Percentiles rank a stretch among this genome's conserved stretches.
Evolutionary conservation across 169 alveolate genomes (phyloP).

Genomic region (Plasmodium relictum): DNA sequence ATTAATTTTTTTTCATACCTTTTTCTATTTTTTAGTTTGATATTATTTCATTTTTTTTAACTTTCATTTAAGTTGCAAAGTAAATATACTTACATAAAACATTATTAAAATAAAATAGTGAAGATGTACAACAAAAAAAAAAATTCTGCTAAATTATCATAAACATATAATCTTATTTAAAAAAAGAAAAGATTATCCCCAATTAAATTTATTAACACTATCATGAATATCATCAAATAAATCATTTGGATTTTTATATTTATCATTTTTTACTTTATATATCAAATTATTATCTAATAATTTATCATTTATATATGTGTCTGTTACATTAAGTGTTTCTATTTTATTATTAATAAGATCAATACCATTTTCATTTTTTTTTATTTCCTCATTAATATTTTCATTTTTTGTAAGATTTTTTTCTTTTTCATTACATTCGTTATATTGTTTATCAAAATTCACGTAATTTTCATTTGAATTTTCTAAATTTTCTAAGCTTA

Average conservation of each 20-base stretch:
- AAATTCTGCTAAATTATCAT: no score
- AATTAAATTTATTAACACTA: constrained; percentile 67
- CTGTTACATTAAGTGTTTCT: constrained; percentile 42
- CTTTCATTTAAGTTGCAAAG: no score
- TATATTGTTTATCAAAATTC: background rate
- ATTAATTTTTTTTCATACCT: no score
- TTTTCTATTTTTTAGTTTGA: no score
- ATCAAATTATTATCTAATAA: constrained; percentile 34
- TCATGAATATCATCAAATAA: constrained; percentile 72
- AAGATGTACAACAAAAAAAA: no score
- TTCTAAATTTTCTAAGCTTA: constrained; percentile 13
- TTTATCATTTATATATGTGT: constrained; percentile 23
- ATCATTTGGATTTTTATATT: constrained; percentile 58
- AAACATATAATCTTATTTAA: no score
- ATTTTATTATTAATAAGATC: background rate
- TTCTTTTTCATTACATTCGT: background rate
- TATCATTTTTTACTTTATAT: constrained; percentile 58
- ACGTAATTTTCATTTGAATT: background rate
- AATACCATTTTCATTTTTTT: background rate
- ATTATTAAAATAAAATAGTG: no score
- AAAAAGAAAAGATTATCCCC: constrained; percentile 48
- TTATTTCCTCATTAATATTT: background rate
- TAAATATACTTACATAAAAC: no score
- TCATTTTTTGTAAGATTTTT: constrained; percentile 9
- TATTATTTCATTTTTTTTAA: no score